Evolutionary conservation across 2,329 filamentous ascomycete genomes (phyloP).

Genomic region (Cercospora zeae-maydis): DNA sequence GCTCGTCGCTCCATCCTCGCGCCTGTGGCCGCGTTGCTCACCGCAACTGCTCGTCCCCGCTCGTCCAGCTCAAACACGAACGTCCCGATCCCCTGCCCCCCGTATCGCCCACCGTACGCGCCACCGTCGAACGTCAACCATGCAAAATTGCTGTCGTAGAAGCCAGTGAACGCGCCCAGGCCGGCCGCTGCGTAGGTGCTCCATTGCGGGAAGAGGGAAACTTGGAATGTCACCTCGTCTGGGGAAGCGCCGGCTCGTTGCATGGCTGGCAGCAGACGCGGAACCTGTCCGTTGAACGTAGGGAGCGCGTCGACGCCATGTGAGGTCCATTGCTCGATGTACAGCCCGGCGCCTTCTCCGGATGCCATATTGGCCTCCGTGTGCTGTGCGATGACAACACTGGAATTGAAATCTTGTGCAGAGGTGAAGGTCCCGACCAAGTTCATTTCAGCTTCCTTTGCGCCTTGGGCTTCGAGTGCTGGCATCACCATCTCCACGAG

Average conservation of each 20-base stretch:
- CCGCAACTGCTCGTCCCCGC: neutral
- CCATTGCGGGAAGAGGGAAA: neutral
- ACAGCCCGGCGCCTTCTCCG: neutral
- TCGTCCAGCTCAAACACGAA: constrained; percentile 8
- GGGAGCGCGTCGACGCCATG: neutral
- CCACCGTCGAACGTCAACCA: neutral
- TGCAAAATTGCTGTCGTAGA: neutral
- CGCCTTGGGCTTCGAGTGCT: neutral
- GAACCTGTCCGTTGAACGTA: neutral
- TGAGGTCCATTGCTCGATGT: neutral
- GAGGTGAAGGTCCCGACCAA: neutral
- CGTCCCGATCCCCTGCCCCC: neutral
- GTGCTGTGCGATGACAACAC: neutral
- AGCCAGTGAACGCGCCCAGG: neutral
- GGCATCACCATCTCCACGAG: neutral
- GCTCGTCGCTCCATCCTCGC: neutral
- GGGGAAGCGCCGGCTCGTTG: neutral
- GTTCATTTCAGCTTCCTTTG: neutral
- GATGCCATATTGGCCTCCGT: neutral
- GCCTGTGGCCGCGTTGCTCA: neutral
- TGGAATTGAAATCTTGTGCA: neutral
- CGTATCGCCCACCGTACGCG: neutral
- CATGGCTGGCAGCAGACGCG: neutral
- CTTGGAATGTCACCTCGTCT: neutral
- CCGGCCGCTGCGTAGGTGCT: neutral